Evolutionary conservation across 345 rosid species (phyloP).

Genomic region (Abelmoschus esculentus): DNA sequence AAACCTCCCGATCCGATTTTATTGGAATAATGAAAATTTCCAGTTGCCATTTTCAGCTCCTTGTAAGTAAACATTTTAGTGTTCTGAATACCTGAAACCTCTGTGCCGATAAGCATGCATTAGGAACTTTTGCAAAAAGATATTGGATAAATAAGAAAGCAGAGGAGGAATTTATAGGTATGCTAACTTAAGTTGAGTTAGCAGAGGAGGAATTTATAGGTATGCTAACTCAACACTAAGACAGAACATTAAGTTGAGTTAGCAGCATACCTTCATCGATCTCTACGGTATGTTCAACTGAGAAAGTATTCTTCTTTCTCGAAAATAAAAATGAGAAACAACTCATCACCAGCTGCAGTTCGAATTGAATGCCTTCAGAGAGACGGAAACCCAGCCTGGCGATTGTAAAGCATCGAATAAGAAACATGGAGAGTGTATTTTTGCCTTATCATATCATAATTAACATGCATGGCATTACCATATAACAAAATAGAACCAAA

Average conservation of each 20-base stretch:
- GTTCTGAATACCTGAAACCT: conserved; percentile 40
- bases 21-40: conserved; percentile 38
- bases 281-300: conserved; percentile 17
- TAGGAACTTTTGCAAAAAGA: conserved; percentile 2
- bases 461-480: not conserved
- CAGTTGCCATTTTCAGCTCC: conserved; percentile 50
- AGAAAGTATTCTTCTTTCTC: conserved; percentile 24
- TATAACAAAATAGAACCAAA: not conserved
- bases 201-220: no score
- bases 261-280: conserved; percentile 38
- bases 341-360: conserved; percentile 25
- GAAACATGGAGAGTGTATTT: not conserved
- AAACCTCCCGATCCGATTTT: conserved; percentile 73
- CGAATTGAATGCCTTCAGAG: conserved; percentile 4
- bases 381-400: conserved; percentile 11
- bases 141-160: not conserved
- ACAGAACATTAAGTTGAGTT: not conserved
- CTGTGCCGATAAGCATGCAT: conserved; percentile 26
- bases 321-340: conserved; percentile 28
- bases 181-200: no score
- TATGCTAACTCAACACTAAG: no score
- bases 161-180: no score
- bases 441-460: not conserved
- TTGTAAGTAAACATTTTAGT: conserved; percentile 30
- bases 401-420: conserved; percentile 6